Conservation (phyloP, 2,329 filamentous ascomycete species). For the Beauveria bassiana region DNA sequence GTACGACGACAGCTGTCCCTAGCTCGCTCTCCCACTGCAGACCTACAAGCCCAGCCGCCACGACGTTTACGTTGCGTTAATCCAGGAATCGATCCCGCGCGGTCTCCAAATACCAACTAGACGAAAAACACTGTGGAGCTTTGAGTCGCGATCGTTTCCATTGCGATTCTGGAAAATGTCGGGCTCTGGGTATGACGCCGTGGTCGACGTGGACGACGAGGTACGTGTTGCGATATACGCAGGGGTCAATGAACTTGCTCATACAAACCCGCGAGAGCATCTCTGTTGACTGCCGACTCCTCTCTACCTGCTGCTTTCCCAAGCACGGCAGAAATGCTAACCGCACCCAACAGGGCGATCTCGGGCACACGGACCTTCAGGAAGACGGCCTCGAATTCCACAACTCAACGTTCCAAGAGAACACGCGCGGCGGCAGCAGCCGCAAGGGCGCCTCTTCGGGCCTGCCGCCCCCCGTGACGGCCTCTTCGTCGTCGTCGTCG, state of each 20-base stretch:
- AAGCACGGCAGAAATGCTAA: conserved; percentile 4
- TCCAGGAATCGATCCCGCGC: neutral
- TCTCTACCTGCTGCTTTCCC: neutral
- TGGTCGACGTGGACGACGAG: conserved; percentile 96
- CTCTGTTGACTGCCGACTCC: neutral
- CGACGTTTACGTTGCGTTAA: neutral
- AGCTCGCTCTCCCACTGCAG: conserved; percentile 1
- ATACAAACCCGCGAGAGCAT: neutral
- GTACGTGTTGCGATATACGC: conserved; percentile 35
- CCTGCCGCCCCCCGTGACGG: conserved; percentile 51
- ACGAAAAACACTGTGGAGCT: neutral
- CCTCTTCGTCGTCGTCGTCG: conserved; percentile 36
- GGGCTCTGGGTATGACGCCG: conserved; percentile 89
- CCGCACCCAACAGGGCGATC: conserved; percentile 63
- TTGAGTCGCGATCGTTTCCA: neutral
- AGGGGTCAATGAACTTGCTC: neutral
- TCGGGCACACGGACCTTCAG: conserved; percentile 95
- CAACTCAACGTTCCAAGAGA: conserved; percentile 73
- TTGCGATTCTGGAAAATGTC: conserved; percentile 48
- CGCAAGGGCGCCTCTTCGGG: conserved; percentile 37
- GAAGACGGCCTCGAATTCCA: conserved; percentile 95
- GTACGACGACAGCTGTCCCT: conserved; percentile 5
- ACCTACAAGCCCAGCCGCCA: neutral
- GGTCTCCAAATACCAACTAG: neutral
- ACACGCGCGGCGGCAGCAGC: conserved; percentile 37